Percentiles rank a stretch among this genome's conserved stretches.
Conservation (phyloP, 768 basidiomycete genomes). For the Kwoniella bestiolae region DNA sequence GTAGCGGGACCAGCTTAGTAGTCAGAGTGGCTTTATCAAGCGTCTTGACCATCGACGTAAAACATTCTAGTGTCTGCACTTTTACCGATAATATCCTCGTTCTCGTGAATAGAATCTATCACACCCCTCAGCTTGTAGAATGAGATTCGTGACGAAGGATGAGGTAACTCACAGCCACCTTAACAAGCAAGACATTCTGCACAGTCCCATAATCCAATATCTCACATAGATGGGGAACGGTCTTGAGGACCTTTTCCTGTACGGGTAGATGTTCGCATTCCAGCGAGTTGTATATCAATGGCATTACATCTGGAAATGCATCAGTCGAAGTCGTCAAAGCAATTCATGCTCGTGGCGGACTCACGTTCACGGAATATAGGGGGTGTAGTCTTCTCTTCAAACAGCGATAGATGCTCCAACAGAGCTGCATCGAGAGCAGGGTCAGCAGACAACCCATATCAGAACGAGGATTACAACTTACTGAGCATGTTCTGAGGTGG, state of each 20-base stretch:
- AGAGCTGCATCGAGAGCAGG: slow-evolving; percentile 60
- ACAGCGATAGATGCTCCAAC: slow-evolving; percentile 81
- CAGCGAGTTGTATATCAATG: slow-evolving; percentile 91
- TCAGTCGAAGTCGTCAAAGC: too few relatives aligned
- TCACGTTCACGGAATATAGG: slow-evolving; percentile 82
- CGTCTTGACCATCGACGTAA: slow-evolving; percentile 55
- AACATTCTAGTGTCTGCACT: slow-evolving; percentile 62
- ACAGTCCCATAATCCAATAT: slow-evolving; percentile 94
- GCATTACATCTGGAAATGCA: slow-evolving; percentile 77
- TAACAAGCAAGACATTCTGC: slow-evolving; percentile 83
- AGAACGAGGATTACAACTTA: slow-evolving; percentile 15
- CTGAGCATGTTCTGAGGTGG: slow-evolving; percentile 96
- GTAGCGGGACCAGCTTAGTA: slow-evolving; percentile 89
- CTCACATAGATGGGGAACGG: slow-evolving; percentile 86
- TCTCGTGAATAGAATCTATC: slow-evolving; percentile 88
- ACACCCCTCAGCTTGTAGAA: slow-evolving; percentile 20
- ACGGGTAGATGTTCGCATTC: slow-evolving; percentile 93
- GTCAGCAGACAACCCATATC: not conserved
- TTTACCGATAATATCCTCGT: slow-evolving; percentile 89
- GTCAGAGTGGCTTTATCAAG: slow-evolving; percentile 69
- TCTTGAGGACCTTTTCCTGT: slow-evolving; percentile 84
- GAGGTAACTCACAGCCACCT: slow-evolving; percentile 74
- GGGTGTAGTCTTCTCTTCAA: slow-evolving; percentile 89
- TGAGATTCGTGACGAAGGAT: not conserved
- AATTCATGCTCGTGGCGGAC: slow-evolving; percentile 53